phyloP scores from a whole-genome alignment of 2,329 filamentous ascomycete genomes.

The Mycosphaerelloides madeirae region DNA sequence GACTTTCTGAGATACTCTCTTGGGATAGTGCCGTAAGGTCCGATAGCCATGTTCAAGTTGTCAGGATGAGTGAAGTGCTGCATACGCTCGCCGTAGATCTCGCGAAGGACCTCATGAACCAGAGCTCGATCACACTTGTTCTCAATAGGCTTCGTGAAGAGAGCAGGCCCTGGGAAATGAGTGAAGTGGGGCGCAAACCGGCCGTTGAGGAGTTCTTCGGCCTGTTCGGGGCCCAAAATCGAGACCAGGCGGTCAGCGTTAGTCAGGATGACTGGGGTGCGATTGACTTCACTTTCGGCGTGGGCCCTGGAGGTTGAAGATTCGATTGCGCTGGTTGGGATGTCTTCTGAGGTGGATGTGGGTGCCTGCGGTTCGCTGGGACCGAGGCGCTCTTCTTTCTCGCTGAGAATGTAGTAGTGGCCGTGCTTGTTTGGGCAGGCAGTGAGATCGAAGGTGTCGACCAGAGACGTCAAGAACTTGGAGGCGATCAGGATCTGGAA shows the following conservation, averaged over 20 bases:
- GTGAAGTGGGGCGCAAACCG: neutral
- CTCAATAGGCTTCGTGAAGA: slow-evolving; percentile 1
- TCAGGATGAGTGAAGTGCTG: neutral
- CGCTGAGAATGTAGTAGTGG: neutral
- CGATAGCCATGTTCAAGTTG: slow-evolving; percentile 2
- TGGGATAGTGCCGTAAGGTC: neutral
- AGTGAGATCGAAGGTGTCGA: neutral
- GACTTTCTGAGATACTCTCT: neutral
- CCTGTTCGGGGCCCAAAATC: neutral
- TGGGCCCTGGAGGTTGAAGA: neutral
- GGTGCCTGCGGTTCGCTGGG: neutral
- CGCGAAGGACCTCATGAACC: slow-evolving; percentile 1
- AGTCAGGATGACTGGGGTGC: neutral
- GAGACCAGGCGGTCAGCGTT: neutral
- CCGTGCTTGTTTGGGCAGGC: neutral
- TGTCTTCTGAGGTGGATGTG: neutral
- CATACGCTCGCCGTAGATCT: neutral
- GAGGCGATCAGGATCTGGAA: slow-evolving; percentile 1
- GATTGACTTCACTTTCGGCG: neutral
- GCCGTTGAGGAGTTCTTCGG: slow-evolving; percentile 1
- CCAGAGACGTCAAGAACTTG: neutral
- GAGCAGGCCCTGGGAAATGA: neutral
- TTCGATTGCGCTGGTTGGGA: neutral
- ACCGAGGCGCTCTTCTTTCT: neutral
- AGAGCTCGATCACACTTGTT: neutral